phyloP scores from a whole-genome alignment of 2,329 filamentous ascomycete genomes.

The Penicillium sp. region DNA sequence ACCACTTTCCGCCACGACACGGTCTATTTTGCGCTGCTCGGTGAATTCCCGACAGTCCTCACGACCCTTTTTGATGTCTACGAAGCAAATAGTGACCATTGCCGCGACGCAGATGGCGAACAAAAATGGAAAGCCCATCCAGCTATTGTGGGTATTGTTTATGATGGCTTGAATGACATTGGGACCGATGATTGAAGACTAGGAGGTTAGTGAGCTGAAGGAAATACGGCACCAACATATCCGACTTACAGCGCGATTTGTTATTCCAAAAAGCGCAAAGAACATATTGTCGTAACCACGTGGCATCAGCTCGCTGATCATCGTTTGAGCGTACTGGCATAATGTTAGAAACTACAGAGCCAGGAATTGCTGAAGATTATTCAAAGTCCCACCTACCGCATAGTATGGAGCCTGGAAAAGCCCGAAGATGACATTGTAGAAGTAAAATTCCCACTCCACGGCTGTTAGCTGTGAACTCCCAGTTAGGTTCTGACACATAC shows the following conservation, averaged over 20 bases:
- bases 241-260: constrained; percentile 41
- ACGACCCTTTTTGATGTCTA: constrained; percentile 43
- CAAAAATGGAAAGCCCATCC: constrained; percentile 46
- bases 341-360: not conserved
- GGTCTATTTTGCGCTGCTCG: constrained; percentile 32
- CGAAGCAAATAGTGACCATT: constrained; percentile 40
- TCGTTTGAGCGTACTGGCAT: constrained; percentile 41
- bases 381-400: constrained; percentile 25
- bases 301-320: constrained; percentile 46
- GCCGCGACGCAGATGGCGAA: constrained; percentile 39
- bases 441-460: constrained; percentile 41
- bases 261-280: constrained; percentile 45
- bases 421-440: constrained; percentile 45
- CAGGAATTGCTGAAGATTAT: not conserved
- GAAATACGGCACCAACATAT: not conserved
- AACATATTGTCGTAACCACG: constrained; percentile 47
- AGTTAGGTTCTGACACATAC: constrained; percentile 18
- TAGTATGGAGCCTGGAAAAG: constrained; percentile 46
- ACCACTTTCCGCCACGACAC: constrained; percentile 27
- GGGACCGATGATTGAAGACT: constrained; percentile 46
- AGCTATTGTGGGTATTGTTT: constrained; percentile 42
- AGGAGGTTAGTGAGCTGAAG: not conserved
- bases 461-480: constrained; percentile 2
- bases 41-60: constrained; percentile 39
- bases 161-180: constrained; percentile 47